Base-by-base conservation (phyloP, 495 filamentous ascomycete species). In the Aspergillus ostianus region DNA sequence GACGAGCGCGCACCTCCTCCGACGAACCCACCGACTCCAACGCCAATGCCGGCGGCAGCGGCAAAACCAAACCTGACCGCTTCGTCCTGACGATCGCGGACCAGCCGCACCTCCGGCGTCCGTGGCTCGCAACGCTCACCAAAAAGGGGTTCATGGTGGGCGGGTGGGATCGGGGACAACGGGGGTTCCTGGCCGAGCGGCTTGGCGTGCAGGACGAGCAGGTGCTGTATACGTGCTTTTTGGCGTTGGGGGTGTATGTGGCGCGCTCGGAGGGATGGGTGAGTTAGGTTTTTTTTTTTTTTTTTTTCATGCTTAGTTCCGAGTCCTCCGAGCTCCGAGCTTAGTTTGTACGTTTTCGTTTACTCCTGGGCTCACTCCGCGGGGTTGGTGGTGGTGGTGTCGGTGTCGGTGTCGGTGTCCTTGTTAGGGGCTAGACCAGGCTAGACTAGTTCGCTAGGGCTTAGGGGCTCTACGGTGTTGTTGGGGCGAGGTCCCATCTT, bases 241-340 rank as follows among this genome's bases (percentile, higher is more conserved):
- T 77, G 26, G 72, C 71, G 13, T 51, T 77, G 56, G 75, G 73
- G 19, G 62, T 70, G 0, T 77, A 69, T 65, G 70, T 76, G 54
- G 73, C 69, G 9, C 61, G 62, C 36, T 61, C 64, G 36, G 74
- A 76, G 59, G 68, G 70, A 0, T 78, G 75, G 75, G 32, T 71
- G 23, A 55, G 54, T 53, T 70, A 47, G 32, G 20, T 47, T 52
- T 53, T 29, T 54, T 54, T 49, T 46, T 53, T 18, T 56, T 29
- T 36, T 41, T 6, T 26, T 59, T 47, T 7, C 23, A 12, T 13
- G 6, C 9, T 51, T 12, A 32, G 6, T 32, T 32, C 30, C 30
- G 30, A 1, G 30, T 32, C 30, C 30, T 32, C 30, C 30, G 30
- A 32, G 7, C 10, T 32, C 30, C 30, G 30, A 1, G 30, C 30